phyloP scores from a whole-genome alignment of 176 grass and related monocot genomes.

The Phyllostachys edulis region DNA sequence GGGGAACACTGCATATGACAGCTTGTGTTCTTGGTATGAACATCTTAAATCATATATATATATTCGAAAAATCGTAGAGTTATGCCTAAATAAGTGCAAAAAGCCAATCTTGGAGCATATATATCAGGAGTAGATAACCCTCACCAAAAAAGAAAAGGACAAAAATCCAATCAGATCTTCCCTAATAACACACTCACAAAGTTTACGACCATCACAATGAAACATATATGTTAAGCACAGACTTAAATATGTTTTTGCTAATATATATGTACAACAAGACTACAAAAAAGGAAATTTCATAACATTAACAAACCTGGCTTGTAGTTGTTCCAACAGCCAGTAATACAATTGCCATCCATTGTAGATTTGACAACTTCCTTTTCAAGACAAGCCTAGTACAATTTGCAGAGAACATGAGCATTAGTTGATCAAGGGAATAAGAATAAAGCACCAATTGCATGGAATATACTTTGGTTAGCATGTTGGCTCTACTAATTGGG shows the following conservation, averaged over 20 bases:
- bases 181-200: neutral
- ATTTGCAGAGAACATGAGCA: conserved; percentile 33
- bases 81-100: neutral
- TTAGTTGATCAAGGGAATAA: conserved; percentile 14
- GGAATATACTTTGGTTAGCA: conserved; percentile 2
- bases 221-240: neutral
- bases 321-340: conserved; percentile 91
- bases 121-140: neutral
- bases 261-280: neutral
- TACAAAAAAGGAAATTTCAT: conserved; percentile 13
- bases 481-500: neutral
- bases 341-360: conserved; percentile 93
- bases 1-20: neutral
- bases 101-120: neutral
- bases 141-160: neutral
- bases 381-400: conserved; percentile 71
- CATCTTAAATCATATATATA: neutral
- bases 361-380: conserved; percentile 79
- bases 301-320: conserved; percentile 68
- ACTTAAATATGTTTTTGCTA: neutral
- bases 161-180: neutral
- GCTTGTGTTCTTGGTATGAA: neutral
- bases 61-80: neutral
- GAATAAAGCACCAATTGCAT: conserved; percentile 9
- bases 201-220: neutral